Evolutionary conservation across 2,329 filamentous ascomycete species (phyloP), one percentile per base, ranked within the genome.

Genomic region (Aspergillus neotritici): DNA sequence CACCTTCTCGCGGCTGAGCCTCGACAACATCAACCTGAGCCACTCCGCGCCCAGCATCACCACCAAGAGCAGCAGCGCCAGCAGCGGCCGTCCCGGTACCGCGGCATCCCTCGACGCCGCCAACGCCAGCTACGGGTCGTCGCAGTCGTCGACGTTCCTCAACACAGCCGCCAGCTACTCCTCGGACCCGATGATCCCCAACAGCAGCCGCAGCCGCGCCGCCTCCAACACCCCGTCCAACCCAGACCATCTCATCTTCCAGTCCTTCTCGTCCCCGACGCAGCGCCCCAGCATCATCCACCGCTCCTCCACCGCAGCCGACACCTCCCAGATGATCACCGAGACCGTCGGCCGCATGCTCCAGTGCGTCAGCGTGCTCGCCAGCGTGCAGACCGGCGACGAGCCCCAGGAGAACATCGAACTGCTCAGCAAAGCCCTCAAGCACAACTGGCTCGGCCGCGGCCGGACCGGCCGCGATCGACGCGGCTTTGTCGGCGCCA

Each of bases 321-420:
- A 73, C 46, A 67, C 65, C 57, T 84, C 81, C 43, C 69, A 58
- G 79, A 87, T 61, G 82, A 93, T 97, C 41, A 95, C 93, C 1
- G 90, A 97, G 55, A 95, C 91, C 54, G 90, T 96, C 1, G 93
- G 89, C 0, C 77, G 91, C 39, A 94, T 98, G 87, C 73, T 98
- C 50, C 93, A 98, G 70, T 98, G 93, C 65, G 84, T 97, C 66
- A 91, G 85, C 62, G 89, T 98, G 6, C 74, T 98, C 15, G 86
- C 87, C 3, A 83, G 83, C 49, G 79, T 94, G 10, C 84, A 80
- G 58, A 80, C 76, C 1, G 79, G 78, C 8, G 87, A 94, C 51
- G 81, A 84, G 31, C 77, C 80, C 1, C 87, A 91, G 61, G 78
- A 77, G 44, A 87, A 84, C 66, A 85, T 97, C 58, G 85, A 91